Evolutionary conservation across 225 moss, liverwort and hornwort species (phyloP).

Genomic region (Takakia lepidozioides): DNA sequence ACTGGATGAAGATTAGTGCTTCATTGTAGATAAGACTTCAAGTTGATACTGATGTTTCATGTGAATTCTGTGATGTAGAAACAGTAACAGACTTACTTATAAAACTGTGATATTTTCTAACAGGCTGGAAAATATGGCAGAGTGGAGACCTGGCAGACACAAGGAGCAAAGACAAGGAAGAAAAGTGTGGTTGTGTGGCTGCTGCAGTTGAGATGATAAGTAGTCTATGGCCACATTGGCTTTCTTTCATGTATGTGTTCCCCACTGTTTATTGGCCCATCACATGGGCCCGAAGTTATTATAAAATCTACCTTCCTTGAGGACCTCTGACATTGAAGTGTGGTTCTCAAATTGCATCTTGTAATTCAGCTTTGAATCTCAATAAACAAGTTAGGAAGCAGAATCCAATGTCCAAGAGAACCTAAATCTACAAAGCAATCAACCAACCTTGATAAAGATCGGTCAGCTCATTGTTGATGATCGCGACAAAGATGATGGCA

Average conservation of each 20-base stretch:
- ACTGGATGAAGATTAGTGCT: background rate
- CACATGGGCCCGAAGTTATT: constrained; percentile 17
- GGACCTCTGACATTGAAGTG: too few relatives aligned
- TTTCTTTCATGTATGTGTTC: constrained; percentile 46
- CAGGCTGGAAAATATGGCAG: constrained; percentile 84
- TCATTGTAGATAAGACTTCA: background rate
- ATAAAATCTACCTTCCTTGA: too few relatives aligned
- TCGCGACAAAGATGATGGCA: too few relatives aligned
- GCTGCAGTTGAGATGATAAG: constrained; percentile 22
- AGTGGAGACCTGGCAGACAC: constrained; percentile 24
- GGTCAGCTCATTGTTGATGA: too few relatives aligned
- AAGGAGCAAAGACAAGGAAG: constrained; percentile 17
- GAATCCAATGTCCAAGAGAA: too few relatives aligned
- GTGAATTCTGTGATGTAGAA: background rate
- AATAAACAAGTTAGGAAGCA: too few relatives aligned
- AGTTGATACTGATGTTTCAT: background rate
- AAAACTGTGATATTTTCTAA: constrained; percentile 35
- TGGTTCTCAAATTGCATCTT: too few relatives aligned
- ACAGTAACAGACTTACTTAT: constrained; percentile 7
- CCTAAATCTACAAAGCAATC: too few relatives aligned
- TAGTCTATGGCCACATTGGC: constrained; percentile 43
- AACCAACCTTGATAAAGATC: too few relatives aligned
- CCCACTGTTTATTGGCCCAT: constrained; percentile 40
- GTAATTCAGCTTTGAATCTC: too few relatives aligned
- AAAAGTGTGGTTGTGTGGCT: constrained; percentile 32